phyloP scores from a whole-genome alignment of 1,284 basidiomycete genomes.

The Cutaneotrichosporon sp. region DNA sequence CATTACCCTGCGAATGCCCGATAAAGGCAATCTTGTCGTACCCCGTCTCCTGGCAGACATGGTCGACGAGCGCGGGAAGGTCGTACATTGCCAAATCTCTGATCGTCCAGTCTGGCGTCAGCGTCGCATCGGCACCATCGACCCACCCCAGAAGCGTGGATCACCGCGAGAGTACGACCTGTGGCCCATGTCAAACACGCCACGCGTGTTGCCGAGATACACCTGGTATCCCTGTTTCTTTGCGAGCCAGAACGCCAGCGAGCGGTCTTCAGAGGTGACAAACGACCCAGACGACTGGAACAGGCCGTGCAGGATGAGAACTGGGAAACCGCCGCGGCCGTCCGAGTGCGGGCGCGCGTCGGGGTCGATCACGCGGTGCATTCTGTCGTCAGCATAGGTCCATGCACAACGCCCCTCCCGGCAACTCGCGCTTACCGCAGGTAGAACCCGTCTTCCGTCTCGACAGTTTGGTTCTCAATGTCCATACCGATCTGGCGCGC shows the following conservation, averaged over 20 bases:
- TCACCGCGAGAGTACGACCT: constrained; percentile 51
- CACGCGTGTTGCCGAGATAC: constrained; percentile 59
- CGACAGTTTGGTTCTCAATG: constrained; percentile 55
- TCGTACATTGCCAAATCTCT: constrained; percentile 59
- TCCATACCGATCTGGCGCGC: constrained; percentile 56
- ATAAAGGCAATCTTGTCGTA: constrained; percentile 60
- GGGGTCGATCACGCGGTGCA: constrained; percentile 55
- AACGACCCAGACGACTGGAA: constrained; percentile 62
- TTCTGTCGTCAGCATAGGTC: constrained; percentile 30
- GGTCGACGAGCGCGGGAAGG: constrained; percentile 57
- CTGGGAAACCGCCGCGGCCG: constrained; percentile 55
- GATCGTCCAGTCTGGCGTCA: constrained; percentile 57
- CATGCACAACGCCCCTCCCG: no score
- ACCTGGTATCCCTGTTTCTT: constrained; percentile 57
- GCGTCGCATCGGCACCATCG: background rate
- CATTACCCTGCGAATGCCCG: constrained; percentile 61
- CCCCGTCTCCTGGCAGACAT: constrained; percentile 55
- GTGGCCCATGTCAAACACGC: constrained; percentile 61
- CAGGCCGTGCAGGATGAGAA: constrained; percentile 59
- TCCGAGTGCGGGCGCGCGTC: constrained; percentile 47
- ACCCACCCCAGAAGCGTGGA: constrained; percentile 58
- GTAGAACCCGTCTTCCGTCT: constrained; percentile 58
- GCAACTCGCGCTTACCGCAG: constrained; percentile 50
- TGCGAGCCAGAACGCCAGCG: constrained; percentile 59
- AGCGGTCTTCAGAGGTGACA: constrained; percentile 59